A percentile compares a stretch with the other conserved stretches of the same genome.
phyloP scores from a whole-genome alignment of 768 basidiomycete species.

The Dentipellis sp. region DNA sequence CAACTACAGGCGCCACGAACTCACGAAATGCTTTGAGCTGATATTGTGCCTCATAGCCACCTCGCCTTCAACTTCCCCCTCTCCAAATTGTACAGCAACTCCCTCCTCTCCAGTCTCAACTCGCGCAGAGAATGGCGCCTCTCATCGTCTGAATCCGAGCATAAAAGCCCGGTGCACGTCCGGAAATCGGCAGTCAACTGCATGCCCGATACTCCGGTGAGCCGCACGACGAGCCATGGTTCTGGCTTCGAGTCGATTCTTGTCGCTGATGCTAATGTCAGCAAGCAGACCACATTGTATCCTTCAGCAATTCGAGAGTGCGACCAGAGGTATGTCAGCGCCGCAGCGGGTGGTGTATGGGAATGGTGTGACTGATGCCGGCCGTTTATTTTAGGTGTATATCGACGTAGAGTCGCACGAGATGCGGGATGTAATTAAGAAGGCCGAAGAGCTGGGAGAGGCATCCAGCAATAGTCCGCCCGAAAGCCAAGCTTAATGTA shows the following conservation, averaged over 20 bases:
- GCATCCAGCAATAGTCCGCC: too few relatives aligned
- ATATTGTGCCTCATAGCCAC: background rate
- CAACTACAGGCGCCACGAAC: background rate
- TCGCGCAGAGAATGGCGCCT: background rate
- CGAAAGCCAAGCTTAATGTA: too few relatives aligned
- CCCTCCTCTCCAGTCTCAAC: background rate
- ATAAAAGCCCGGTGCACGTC: background rate
- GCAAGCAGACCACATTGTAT: background rate
- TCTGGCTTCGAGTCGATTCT: too few relatives aligned
- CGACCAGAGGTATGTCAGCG: background rate
- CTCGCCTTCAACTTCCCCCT: background rate
- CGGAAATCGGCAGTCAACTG: background rate
- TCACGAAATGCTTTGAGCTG: background rate
- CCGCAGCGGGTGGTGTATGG: too few relatives aligned
- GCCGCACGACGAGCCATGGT: background rate
- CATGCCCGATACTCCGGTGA: background rate
- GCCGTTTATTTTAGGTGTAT: background rate
- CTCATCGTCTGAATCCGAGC: background rate
- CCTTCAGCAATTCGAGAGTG: background rate
- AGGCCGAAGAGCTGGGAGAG: background rate
- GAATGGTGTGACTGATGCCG: background rate
- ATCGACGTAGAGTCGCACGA: slow-evolving; percentile 3
- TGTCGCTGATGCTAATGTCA: background rate
- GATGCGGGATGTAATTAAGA: background rate
- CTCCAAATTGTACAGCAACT: slow-evolving; percentile 4